Conservation (phyloP, 306 rosid species). For the Citrullus amarus region DNA sequence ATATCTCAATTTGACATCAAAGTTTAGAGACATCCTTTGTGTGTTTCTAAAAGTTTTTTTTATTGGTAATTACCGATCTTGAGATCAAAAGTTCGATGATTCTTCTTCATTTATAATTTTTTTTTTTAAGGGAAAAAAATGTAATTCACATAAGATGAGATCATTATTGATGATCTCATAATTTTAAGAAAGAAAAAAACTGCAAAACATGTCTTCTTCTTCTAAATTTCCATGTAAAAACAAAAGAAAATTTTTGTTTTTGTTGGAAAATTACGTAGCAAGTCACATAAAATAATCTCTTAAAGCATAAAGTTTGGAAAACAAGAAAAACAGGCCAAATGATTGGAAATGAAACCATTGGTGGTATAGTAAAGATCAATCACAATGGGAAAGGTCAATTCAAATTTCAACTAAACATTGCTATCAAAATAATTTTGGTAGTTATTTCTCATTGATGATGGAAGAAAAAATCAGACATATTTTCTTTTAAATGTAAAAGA, state of each 20-base stretch:
- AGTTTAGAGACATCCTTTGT: no score
- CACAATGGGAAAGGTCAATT: neutral
- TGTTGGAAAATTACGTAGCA: neutral
- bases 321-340: neutral
- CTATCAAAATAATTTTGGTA: constrained; percentile 1
- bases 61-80: no score
- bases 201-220: neutral
- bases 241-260: no score
- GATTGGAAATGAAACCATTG: neutral
- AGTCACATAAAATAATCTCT: neutral
- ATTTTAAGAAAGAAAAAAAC: no score
- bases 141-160: neutral
- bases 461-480: neutral
- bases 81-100: no score
- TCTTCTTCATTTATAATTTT: no score
- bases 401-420: neutral
- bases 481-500: neutral
- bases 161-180: neutral
- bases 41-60: no score
- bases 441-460: neutral
- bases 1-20: no score
- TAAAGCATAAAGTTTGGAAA: neutral
- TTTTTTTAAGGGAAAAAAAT: no score
- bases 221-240: neutral
- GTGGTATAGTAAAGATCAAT: neutral